Base-by-base conservation (phyloP, 768 basidiomycete species). In the Tricholoma flavovirens region DNA sequence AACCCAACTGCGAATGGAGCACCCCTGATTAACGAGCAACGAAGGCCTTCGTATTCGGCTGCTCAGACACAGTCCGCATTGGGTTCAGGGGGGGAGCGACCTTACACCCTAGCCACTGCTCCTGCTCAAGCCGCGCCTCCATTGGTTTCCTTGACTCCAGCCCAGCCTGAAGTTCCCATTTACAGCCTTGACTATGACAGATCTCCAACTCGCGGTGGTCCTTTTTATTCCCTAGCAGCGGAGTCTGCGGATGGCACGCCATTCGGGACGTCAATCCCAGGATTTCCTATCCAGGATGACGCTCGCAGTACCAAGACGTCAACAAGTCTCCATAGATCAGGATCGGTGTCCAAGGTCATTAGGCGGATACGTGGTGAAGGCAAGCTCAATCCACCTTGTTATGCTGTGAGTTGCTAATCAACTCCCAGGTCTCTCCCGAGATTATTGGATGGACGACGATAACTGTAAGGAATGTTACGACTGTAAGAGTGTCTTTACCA, bases 371-470 rank as follows among this genome's bases (percentile, higher is more conserved):
- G 94, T 55, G 95, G 95, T 42, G 93, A 96, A 81, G 93, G 94
- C 80, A 62, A 40, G 71, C 53, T 22, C 69, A 65, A 33, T 51
- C 21, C 45, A 30, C 32, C 19, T 26, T 58, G 3, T 14, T 43
- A 1, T 19, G 6, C 15, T 29, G 26, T 36, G 8, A 26, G 33
- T n/a, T 51, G 66, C 32, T 49, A 54, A 35, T 54, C 26, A 52
- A 17, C 51, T 50, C 49, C 32, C 51, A 92, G 91, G 90, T n/a
- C 67, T 96, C 17, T 92, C 91, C 21, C 84, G 87, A 60, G 92
- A 97, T 65, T 98, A 98, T 67, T 99, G 97, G 97, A 98, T 98
- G 94, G 91, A 93, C 58, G 95, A 98, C 66, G 93, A 93, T 65
- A 88, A 90, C 54, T 92, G 91, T 64, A 97, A 89, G 67, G 93